These are phyloP conservation scores for Laguncularia racemosa DNA, from an alignment of 345 rosid species.

Conservation along the genomic window DNA sequence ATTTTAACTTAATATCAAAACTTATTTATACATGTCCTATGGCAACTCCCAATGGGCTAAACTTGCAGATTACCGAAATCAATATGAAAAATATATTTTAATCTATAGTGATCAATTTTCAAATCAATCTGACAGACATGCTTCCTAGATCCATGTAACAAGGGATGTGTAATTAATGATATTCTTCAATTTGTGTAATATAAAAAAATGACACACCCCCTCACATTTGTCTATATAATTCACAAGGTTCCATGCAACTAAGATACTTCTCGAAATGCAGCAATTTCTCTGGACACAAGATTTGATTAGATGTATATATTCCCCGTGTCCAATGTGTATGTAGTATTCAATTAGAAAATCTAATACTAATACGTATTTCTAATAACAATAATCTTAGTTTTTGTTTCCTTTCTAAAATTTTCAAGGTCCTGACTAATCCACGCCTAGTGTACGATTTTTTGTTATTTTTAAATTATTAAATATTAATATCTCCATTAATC, in stretches of 20 bases:
- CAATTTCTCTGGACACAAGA: conserved; percentile 20
- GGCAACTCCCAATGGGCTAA: conserved; percentile 6
- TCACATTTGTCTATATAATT: background rate
- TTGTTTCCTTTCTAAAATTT: too few relatives aligned
- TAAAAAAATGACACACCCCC: too few relatives aligned
- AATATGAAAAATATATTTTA: background rate
- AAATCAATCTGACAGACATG: conserved; percentile 47
- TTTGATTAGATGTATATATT: conserved; percentile 8
- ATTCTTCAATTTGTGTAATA: conserved; percentile 20
- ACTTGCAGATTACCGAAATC: conserved; percentile 4
- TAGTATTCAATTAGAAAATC: background rate
- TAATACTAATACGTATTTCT: too few relatives aligned
- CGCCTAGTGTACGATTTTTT: too few relatives aligned
- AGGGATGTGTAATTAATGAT: conserved; percentile 20
- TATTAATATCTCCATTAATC: too few relatives aligned
- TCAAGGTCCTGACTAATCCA: too few relatives aligned
- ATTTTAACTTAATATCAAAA: conserved; percentile 56
- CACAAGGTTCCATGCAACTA: conserved; percentile 17
- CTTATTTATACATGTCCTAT: conserved; percentile 17
- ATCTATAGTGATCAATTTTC: conserved; percentile 15
- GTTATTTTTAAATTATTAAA: too few relatives aligned
- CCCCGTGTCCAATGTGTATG: conserved; percentile 13
- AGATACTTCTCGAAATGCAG: conserved; percentile 15
- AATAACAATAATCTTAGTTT: too few relatives aligned
- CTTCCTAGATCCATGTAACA: conserved; percentile 33